phyloP scores from a whole-genome alignment of 2,329 filamentous ascomycete species.

The Hypoxylon sp. region DNA sequence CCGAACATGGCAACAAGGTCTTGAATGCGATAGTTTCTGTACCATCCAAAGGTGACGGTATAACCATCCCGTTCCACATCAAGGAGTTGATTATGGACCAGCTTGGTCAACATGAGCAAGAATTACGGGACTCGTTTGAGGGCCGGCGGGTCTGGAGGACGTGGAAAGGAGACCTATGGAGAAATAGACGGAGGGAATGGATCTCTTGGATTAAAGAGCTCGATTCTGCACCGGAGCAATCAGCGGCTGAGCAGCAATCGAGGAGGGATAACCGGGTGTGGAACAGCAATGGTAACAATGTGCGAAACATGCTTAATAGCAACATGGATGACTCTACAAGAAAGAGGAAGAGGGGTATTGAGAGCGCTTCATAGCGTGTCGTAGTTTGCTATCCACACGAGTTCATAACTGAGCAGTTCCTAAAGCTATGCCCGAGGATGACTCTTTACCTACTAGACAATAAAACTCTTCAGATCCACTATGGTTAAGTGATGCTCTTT shows the following conservation, averaged over 20 bases:
- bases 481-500: neutral
- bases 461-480: slow-evolving; percentile 12
- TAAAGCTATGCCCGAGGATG: neutral
- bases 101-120: slow-evolving; percentile 62
- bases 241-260: slow-evolving; percentile 20
- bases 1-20: slow-evolving; percentile 65
- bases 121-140: slow-evolving; percentile 65
- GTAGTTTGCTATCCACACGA: slow-evolving; percentile 6
- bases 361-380: slow-evolving; percentile 7
- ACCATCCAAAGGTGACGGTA: slow-evolving; percentile 62
- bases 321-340: slow-evolving; percentile 5
- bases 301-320: neutral
- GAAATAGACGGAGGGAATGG: slow-evolving; percentile 66
- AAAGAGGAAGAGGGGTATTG: slow-evolving; percentile 30
- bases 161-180: slow-evolving; percentile 71
- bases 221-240: slow-evolving; percentile 48
- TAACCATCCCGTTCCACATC: slow-evolving; percentile 67
- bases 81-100: slow-evolving; percentile 67
- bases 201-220: slow-evolving; percentile 68
- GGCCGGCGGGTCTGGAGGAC: slow-evolving; percentile 68
- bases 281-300: slow-evolving; percentile 7
- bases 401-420: neutral
- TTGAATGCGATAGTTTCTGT: slow-evolving; percentile 63
- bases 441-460: slow-evolving; percentile 2
- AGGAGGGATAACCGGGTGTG: slow-evolving; percentile 26